A percentile compares a stretch with the other conserved stretches of the same genome.
These are phyloP conservation scores for Pichia sp. DNA, from an alignment of 1,139 yeast species.

Conservation along the genomic window DNA sequence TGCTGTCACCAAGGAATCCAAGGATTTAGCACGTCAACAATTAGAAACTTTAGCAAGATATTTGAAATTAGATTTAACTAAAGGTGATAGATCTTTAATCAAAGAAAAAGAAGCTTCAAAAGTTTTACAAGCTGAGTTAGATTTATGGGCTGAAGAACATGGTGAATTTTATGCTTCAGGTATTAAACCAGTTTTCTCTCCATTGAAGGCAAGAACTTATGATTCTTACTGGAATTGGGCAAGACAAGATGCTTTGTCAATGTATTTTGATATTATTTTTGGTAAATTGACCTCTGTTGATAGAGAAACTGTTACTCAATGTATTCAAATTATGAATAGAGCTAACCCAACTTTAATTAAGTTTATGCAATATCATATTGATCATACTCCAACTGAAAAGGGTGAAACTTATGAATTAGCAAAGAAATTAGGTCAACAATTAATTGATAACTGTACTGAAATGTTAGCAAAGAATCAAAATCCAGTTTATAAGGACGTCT, in stretches of 20 bases:
- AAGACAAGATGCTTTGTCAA: slow-evolving; percentile 88
- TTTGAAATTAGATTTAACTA: slow-evolving; percentile 83
- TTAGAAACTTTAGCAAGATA: slow-evolving; percentile 92
- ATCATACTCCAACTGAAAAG: slow-evolving; percentile 80
- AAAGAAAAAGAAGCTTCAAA: slow-evolving; percentile 85
- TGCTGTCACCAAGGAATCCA: slow-evolving; percentile 86
- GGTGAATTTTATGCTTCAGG: slow-evolving; percentile 95
- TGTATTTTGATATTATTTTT: slow-evolving; percentile 93
- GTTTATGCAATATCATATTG: slow-evolving; percentile 96
- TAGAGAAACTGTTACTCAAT: slow-evolving; percentile 92
- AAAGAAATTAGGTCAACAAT: slow-evolving; percentile 82
- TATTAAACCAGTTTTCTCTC: slow-evolving; percentile 81
- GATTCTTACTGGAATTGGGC: slow-evolving; percentile 99
- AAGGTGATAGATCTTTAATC: slow-evolving; percentile 81
- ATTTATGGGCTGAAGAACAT: slow-evolving; percentile 88
- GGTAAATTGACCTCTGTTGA: slow-evolving; percentile 88
- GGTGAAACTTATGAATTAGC: slow-evolving; percentile 90
- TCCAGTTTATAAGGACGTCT: slow-evolving; percentile 93
- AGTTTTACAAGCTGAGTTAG: slow-evolving; percentile 82
- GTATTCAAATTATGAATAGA: slow-evolving; percentile 97
- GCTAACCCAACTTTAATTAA: slow-evolving; percentile 89
- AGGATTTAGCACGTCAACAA: slow-evolving; percentile 87
- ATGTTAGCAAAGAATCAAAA: slow-evolving; percentile 49
- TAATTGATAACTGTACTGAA: slow-evolving; percentile 92
- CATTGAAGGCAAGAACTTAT: slow-evolving; percentile 90